These are phyloP conservation scores for Podospora sp. DNA, from an alignment of 495 filamentous ascomycete species.

Conservation along the genomic window DNA sequence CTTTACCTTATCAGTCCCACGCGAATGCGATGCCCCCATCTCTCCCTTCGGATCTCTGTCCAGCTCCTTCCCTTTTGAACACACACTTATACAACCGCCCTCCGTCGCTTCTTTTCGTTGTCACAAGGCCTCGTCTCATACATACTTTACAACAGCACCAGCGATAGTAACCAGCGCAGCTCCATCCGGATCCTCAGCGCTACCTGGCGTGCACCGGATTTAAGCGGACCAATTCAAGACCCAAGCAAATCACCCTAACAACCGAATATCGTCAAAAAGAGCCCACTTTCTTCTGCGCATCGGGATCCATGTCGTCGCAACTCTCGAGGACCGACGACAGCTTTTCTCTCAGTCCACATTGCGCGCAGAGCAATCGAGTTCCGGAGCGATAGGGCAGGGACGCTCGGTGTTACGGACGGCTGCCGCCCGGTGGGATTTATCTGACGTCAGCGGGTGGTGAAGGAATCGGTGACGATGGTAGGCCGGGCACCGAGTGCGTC, in stretches of 20 bases:
- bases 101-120: background rate
- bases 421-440: too few relatives aligned
- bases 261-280: background rate
- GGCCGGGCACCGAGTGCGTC: background rate
- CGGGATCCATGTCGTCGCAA: constrained; percentile 4
- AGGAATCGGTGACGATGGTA: background rate
- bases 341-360: background rate
- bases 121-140: background rate
- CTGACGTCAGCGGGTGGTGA: background rate
- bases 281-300: background rate
- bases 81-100: background rate
- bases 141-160: background rate
- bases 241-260: background rate
- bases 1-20: background rate
- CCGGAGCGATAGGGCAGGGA: background rate
- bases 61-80: background rate
- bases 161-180: background rate
- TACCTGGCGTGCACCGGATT: background rate
- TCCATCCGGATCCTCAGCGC: background rate
- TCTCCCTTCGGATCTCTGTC: background rate
- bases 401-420: background rate
- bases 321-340: background rate
- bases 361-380: background rate
- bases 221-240: background rate
- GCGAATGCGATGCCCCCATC: background rate